Conservation (phyloP, 805 yeast genomes). For the Candida silvatica region DNA sequence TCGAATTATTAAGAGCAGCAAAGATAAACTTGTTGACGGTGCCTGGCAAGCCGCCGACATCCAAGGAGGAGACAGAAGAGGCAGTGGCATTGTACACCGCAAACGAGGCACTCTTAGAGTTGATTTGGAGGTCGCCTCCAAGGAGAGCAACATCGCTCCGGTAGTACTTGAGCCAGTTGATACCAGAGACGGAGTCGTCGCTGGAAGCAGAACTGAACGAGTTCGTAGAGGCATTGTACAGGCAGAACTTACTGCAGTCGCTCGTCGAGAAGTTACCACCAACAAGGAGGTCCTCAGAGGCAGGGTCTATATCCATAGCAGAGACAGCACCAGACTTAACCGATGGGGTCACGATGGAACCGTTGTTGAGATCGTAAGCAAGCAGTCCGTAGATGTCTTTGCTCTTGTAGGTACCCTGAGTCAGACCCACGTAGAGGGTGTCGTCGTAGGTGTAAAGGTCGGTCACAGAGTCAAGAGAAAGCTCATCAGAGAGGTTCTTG, state of each 20-base stretch:
- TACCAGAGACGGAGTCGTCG: slow-evolving; percentile 41
- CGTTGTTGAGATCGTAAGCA: slow-evolving; percentile 39
- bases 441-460: slow-evolving; percentile 28
- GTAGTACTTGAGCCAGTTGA: slow-evolving; percentile 43
- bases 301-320: slow-evolving; percentile 31
- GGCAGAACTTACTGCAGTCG: slow-evolving; percentile 55
- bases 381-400: slow-evolving; percentile 34
- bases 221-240: slow-evolving; percentile 39
- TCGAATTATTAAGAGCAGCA: slow-evolving; percentile 28
- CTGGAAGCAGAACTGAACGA: slow-evolving; percentile 29
- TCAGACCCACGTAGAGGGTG: slow-evolving; percentile 36
- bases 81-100: slow-evolving; percentile 45
- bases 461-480: slow-evolving; percentile 15
- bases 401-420: slow-evolving; percentile 20
- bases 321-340: slow-evolving; percentile 32
- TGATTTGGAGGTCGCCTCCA: slow-evolving; percentile 43
- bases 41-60: slow-evolving; percentile 23
- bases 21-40: slow-evolving; percentile 19
- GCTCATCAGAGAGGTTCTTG: slow-evolving; percentile 2
- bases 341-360: slow-evolving; percentile 14
- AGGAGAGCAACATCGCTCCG: slow-evolving; percentile 29
- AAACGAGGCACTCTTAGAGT: slow-evolving; percentile 28
- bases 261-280: slow-evolving; percentile 60
- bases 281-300: slow-evolving; percentile 41
- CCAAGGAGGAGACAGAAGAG: slow-evolving; percentile 16